These are phyloP conservation scores for Musa beccarii DNA, from an alignment of 176 grass and related monocot species.

Conservation along the genomic window DNA sequence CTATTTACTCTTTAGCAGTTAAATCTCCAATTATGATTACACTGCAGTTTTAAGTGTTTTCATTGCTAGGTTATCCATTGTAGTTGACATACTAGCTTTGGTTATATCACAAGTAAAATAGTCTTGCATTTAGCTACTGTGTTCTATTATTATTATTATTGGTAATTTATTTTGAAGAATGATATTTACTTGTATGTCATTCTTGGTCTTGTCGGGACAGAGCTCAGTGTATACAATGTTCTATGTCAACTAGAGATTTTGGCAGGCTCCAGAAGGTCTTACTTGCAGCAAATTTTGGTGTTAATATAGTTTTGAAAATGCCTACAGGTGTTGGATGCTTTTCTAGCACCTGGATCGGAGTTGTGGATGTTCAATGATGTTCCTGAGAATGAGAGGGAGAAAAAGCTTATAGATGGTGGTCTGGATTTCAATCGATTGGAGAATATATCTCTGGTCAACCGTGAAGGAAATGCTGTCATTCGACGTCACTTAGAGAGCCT, in stretches of 20 bases:
- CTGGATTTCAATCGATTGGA: slow-evolving; percentile 61
- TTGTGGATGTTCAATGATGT: slow-evolving; percentile 78
- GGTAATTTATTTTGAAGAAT: too few relatives aligned
- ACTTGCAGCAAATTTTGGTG: neutral
- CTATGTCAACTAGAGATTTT: neutral
- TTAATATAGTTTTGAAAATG: slow-evolving; percentile 29
- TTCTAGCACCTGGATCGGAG: slow-evolving; percentile 50
- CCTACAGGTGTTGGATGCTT: slow-evolving; percentile 67
- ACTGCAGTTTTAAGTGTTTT: too few relatives aligned
- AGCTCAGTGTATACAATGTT: neutral
- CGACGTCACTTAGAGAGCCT: slow-evolving; percentile 56
- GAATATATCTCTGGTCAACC: slow-evolving; percentile 50
- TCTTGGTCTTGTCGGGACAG: too few relatives aligned
- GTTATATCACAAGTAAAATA: too few relatives aligned
- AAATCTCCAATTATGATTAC: too few relatives aligned
- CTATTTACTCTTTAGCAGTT: too few relatives aligned
- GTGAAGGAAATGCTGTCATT: slow-evolving; percentile 64
- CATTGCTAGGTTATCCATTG: too few relatives aligned
- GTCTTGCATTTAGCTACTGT: too few relatives aligned
- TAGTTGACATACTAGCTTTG: too few relatives aligned
- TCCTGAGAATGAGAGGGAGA: slow-evolving; percentile 52
- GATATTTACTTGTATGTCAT: too few relatives aligned
- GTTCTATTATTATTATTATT: too few relatives aligned
- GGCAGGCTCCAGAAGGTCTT: neutral
- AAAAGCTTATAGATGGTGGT: slow-evolving; percentile 45